These are phyloP conservation scores for Aureobasidium mangrovei DNA, from an alignment of 2,329 filamentous ascomycete genomes.

Conservation along the genomic window DNA sequence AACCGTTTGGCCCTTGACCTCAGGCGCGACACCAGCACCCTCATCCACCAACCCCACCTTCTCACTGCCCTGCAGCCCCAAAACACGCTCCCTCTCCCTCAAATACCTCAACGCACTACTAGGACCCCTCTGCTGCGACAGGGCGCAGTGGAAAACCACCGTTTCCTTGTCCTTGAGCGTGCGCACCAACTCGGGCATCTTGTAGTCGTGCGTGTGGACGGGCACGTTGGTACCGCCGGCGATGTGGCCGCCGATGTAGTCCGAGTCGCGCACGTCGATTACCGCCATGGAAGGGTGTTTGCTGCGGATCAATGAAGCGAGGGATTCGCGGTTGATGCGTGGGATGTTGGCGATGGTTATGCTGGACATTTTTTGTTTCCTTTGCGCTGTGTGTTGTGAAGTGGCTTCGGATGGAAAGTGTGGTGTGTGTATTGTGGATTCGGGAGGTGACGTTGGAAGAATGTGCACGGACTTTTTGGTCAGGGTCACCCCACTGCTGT, in stretches of 20 bases:
- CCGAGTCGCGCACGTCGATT: conserved; percentile 83
- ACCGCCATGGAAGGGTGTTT: conserved; percentile 50
- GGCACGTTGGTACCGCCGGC: conserved; percentile 67
- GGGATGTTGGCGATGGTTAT: conserved; percentile 54
- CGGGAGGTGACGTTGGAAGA: background rate
- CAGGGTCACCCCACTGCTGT: too few species aligned
- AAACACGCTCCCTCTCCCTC: conserved; percentile 53
- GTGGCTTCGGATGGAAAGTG: too few species aligned
- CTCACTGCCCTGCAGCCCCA: background rate
- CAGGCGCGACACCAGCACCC: conserved; percentile 23
- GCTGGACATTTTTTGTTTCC: conserved; percentile 35
- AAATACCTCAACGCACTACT: conserved; percentile 73
- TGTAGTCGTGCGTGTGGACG: conserved; percentile 60
- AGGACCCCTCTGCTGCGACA: conserved; percentile 86
- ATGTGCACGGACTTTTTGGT: background rate
- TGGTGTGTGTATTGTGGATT: background rate
- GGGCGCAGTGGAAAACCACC: conserved; percentile 88
- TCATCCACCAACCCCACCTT: conserved; percentile 21
- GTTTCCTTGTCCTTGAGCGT: conserved; percentile 66
- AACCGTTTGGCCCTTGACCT: conserved; percentile 54
- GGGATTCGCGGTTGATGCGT: conserved; percentile 59
- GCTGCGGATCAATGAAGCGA: conserved; percentile 51
- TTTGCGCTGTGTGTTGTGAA: background rate
- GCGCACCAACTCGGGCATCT: conserved; percentile 73
- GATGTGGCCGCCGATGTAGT: conserved; percentile 89